Percentiles rank a stretch among this genome's conserved stretches.
Evolutionary conservation across 768 basidiomycete species (phyloP).

Genomic region (Pleurotus tuber-regium): DNA sequence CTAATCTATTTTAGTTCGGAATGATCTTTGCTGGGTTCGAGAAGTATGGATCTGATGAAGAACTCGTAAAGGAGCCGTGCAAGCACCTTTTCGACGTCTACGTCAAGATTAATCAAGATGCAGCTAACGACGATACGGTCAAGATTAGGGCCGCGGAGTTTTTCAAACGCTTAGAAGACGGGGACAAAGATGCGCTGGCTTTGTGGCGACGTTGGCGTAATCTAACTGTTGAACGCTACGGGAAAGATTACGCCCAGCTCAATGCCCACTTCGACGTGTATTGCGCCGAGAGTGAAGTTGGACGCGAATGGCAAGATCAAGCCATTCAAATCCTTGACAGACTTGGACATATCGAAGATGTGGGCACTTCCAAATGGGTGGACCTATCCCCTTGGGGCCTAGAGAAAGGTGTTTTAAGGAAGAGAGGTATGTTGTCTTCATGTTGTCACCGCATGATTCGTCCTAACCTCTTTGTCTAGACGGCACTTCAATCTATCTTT

Average conservation of each 20-base stretch:
- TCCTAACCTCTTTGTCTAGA: conserved; percentile 19
- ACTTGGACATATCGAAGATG: conserved; percentile 14
- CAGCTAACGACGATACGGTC: conserved; percentile 15
- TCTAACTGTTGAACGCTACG: conserved; percentile 33
- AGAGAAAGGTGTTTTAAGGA: conserved; percentile 36
- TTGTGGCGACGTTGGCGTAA: conserved; percentile 38
- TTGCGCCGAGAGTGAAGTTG: conserved; percentile 34
- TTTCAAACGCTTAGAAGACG: conserved; percentile 36
- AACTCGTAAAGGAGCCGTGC: conserved; percentile 33
- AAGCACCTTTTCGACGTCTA: conserved; percentile 41
- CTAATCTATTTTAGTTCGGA: conserved; percentile 13
- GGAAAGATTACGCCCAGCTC: conserved; percentile 31
- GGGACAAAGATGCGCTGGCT: conserved; percentile 30
- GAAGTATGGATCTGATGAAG: conserved; percentile 34
- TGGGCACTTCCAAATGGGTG: conserved; percentile 26
- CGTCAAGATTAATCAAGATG: conserved; percentile 33
- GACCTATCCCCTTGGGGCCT: conserved; percentile 34
- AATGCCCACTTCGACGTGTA: conserved; percentile 40
- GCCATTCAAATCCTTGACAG: conserved; percentile 27
- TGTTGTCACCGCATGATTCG: background rate
- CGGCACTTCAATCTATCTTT: conserved; percentile 53
- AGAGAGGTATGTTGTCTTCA: conserved; percentile 18
- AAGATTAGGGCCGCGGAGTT: conserved; percentile 22
- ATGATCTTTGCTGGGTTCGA: conserved; percentile 37
- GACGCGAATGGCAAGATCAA: conserved; percentile 27